Conservation (phyloP, 176 grass and related monocot species). For the Avena eriantha region DNA sequence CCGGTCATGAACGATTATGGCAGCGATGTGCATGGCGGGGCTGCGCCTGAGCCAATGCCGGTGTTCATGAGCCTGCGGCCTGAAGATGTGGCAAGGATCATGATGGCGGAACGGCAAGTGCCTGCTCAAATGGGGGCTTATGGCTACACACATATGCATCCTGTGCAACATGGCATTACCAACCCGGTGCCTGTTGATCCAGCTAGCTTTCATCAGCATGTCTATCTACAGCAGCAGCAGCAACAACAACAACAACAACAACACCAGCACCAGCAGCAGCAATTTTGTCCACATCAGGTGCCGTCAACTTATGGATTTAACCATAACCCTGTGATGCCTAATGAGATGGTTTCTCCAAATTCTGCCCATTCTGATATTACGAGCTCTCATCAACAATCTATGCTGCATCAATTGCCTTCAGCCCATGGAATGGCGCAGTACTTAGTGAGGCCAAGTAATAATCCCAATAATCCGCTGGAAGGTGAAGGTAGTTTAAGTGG, state of each 20-base stretch:
- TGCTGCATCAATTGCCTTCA: conserved; percentile 39
- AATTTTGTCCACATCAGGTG: conserved; percentile 31
- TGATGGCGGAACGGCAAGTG: conserved; percentile 50
- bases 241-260: conserved; percentile 25
- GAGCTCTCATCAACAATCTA: conserved; percentile 39
- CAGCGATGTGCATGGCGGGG: conserved; percentile 53
- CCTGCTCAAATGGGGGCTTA: conserved; percentile 57
- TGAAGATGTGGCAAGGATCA: conserved; percentile 73
- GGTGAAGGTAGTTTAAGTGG: conserved; percentile 58
- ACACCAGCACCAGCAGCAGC: conserved; percentile 48
- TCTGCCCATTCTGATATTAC: conserved; percentile 40
- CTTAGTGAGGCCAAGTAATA: conserved; percentile 43
- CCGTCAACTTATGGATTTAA: conserved; percentile 51
- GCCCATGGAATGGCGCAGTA: conserved; percentile 45
- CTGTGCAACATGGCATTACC: conserved; percentile 38
- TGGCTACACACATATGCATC: conserved; percentile 66
- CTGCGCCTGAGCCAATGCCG: conserved; percentile 40
- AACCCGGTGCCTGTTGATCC: conserved; percentile 50
- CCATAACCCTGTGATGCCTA: conserved; percentile 50
- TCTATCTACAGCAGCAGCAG: conserved; percentile 59
- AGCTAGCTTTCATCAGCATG: conserved; percentile 50
- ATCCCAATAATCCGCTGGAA: conserved; percentile 44
- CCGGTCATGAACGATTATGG: conserved; percentile 56
- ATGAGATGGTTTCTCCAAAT: conserved; percentile 56
- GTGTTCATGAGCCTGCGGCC: conserved; percentile 74